Base-by-base conservation (phyloP, 495 filamentous ascomycete species). In the Penicilliopsis zonata region DNA sequence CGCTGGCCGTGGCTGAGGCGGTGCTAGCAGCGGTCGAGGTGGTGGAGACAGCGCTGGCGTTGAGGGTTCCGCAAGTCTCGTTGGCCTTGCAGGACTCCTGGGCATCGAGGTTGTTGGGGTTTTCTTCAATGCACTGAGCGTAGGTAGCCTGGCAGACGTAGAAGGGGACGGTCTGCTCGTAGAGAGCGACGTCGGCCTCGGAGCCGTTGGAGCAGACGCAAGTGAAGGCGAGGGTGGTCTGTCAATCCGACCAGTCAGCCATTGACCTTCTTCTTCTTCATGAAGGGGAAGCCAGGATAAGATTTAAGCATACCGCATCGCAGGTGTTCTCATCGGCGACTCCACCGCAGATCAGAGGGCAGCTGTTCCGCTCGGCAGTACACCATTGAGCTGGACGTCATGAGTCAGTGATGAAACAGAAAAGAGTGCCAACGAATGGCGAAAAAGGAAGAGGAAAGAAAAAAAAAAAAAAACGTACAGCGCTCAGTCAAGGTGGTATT, bases 131-230 rank as follows among this genome's bases (percentile, higher is more conserved):
- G 54, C 75, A 80, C 38, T 70, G 52, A 28, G 33, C 46, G 37
- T 47, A 69, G 43, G 55, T 67, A 16, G 44, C 47, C 25, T 65
- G 30, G 59, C 75, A 80, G 44, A 69, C 61, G 46, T 57, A 65
- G 55, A 61, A 73, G 25, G 75, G 75, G 19, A 78, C 49, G 16
- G 70, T 74, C 44, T 65, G 46, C 20, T 47, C 28, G 55, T 72
- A 80, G 33, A 49, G 47, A 16, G 49, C 44, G 40, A 74, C 59
- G 43, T 75, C 59, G 41, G 74, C 71, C 5, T 31, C 37, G 13
- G 48, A 61, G 31, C 65, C 69, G 44, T 73, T 65, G 34, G 35
- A 23, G 58, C 75, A 80, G 18, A 48, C 52, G 50, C 75, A 80
- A 37, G 41, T 47, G 54, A 60, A 78, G 12, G 47, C 43, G 30